Evolutionary conservation across 192 early-diverging fungal species (phyloP), one percentile per base, ranked within the genome.

Genomic region (Coemansia sp.): DNA sequence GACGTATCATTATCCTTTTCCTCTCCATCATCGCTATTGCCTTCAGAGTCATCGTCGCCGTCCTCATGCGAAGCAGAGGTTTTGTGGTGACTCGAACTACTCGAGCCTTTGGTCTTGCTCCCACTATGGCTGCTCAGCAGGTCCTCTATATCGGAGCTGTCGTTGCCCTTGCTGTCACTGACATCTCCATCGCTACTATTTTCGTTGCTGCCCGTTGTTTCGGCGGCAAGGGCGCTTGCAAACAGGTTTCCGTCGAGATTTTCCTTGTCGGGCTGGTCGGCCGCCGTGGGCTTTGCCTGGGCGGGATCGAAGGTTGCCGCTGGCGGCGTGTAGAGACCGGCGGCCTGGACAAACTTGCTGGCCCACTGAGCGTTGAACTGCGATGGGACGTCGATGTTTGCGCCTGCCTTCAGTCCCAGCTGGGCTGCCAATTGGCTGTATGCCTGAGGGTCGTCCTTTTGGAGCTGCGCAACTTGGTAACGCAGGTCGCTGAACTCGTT

Each of bases 401-500:
- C 19, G 3, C 70, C 75, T 0, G 69, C 55, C 25, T 78, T 78
- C 5, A 78, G 60, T 0, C 75, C 75, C 7, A 78, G 32, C 7
- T 35, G 24, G 27, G 69, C 65, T 2, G 63, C 75, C n/a, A 78
- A 57, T 42, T 67, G 58, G 28, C 25, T 60, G 54, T 78, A 78
- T 36, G 72, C 45, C 27, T 60, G 42, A 3, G 75, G 75, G 47
- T 78, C 67, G 8, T 55, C 68, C 6, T 72, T 61, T 30, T 78
- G 75, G 3, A 78, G 63, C 54, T 65, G 59, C 28, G 68, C 70
- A 0, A 78, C 52, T n/a, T 78, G 75, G 70, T 72, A 78, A 23
- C 75, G 62, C 22, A 78, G 54, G 49, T 69, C 75, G 32, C 51
- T 55, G 53, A 72, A 78, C 64, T 78, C 70, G 57, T 78, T 72